These are phyloP conservation scores for Spergularia marina DNA, from an alignment of 148 eudicot genomes.

Conservation along the genomic window DNA sequence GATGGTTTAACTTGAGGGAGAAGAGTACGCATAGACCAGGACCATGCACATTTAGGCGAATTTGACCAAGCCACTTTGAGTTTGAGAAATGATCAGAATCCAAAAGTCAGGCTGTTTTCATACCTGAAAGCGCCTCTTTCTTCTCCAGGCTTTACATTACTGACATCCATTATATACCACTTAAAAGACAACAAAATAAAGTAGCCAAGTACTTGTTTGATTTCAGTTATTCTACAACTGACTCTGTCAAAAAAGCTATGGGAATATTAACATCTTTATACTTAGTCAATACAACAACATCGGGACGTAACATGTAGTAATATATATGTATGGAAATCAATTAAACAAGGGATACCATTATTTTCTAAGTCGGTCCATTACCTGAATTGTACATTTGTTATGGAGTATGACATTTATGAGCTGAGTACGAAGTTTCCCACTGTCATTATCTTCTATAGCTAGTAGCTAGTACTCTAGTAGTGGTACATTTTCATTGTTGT, in stretches of 20 bases:
- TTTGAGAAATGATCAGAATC: background rate
- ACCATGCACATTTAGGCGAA: background rate
- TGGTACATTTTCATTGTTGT: background rate
- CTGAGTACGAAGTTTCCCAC: slow-evolving; percentile 1
- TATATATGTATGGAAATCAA: background rate
- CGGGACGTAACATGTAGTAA: background rate
- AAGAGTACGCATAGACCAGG: slow-evolving; percentile 16
- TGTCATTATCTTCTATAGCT: background rate
- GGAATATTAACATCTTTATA: slow-evolving; percentile 13
- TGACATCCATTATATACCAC: slow-evolving; percentile 21
- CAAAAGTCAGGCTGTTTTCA: slow-evolving; percentile 25
- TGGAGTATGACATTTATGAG: background rate
- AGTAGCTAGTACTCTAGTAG: too few species aligned
- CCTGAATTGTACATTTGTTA: too few species aligned
- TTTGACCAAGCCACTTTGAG: slow-evolving; percentile 23
- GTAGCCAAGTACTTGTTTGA: background rate
- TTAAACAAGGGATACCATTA: too few species aligned
- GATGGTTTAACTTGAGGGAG: slow-evolving; percentile 9
- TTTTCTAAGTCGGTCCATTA: too few species aligned
- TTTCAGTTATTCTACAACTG: background rate
- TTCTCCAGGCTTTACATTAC: slow-evolving; percentile 25
- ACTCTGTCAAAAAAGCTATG: slow-evolving; percentile 22
- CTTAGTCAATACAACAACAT: slow-evolving; percentile 3
- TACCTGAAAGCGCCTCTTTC: slow-evolving; percentile 8
- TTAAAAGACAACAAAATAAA: slow-evolving; percentile 2